Base-by-base conservation (phyloP, 2,329 filamentous ascomycete genomes). In the Fusarium scirpi region DNA sequence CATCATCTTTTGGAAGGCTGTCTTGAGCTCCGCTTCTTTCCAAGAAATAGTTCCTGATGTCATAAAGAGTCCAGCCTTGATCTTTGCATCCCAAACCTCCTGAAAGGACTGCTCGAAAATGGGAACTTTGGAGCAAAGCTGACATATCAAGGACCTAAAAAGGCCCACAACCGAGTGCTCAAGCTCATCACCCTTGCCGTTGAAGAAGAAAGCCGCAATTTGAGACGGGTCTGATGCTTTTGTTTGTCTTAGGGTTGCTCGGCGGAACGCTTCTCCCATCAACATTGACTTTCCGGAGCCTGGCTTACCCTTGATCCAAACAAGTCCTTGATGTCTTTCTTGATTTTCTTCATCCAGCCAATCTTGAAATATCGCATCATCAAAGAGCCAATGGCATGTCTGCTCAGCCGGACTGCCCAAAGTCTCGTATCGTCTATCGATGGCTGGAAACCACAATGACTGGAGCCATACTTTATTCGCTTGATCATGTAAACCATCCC, bases 11-110 rank as follows among this genome's bases (percentile, higher is more conserved):
- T 15, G 13, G 29, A 78, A 22, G 8, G 78, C 27, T 9, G 60
- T 69, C 4, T n/a, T 30, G 25, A 81, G 45, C 30, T 27, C 0
- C 74, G 73, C 62, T 10, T 57, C 1, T 6, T 30, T 13, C 29
- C 29, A 30, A 30, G 13, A 30, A 30, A 30, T 30, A 30, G 13
- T 2, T 30, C 13, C 29, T 15, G 29, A 15, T 30, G 6, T 15
- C 13, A 30, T 15, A 15, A 15, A 30, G 13, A 13, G 15, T 8
- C 13, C 13, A 30, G 29, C 15, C 6, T 15, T 30, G 29, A 15
- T 15, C 29, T 30, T 30, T 15, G 2, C 29, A 30, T 30, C 13
- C 29, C 29, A 30, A 15, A 15, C 13, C 29, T 30, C 13, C 29
- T 30, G 29, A 30, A 30, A 30, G 13, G 13, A 30, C 13, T 30